Evolutionary conservation across 2,329 filamentous ascomycete genomes (phyloP).

Genomic region (Epichloe baconii): DNA sequence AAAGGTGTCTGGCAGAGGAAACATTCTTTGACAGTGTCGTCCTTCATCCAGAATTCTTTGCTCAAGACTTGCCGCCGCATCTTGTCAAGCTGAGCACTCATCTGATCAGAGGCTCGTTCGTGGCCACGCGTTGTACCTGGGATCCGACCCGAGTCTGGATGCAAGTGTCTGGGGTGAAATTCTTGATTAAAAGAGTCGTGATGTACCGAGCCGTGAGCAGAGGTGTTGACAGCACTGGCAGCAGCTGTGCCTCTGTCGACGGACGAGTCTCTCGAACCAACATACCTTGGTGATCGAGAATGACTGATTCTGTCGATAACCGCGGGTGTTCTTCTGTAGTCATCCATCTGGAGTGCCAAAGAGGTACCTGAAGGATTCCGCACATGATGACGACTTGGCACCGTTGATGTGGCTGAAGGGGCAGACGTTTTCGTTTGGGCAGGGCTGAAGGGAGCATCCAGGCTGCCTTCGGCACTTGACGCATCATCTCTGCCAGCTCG

Average conservation of each 20-base stretch:
- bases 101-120: conserved; percentile 43
- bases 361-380: conserved; percentile 22
- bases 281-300: conserved; percentile 27
- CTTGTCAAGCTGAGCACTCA: conserved; percentile 50
- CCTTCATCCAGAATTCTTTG: conserved; percentile 98
- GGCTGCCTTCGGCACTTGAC: conserved; percentile 30
- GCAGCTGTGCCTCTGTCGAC: conserved; percentile 43
- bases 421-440: conserved; percentile 18
- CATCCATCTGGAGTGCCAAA: conserved; percentile 23
- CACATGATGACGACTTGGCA: conserved; percentile 22
- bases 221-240: conserved; percentile 43
- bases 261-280: conserved; percentile 44
- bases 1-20: conserved; percentile 86
- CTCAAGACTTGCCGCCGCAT: conserved; percentile 80
- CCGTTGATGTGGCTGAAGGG: conserved; percentile 16
- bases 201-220: conserved; percentile 43
- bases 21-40: conserved; percentile 95
- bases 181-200: conserved; percentile 43
- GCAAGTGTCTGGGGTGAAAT: conserved; percentile 29
- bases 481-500: conserved; percentile 29
- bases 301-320: conserved; percentile 43
- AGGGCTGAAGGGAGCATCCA: conserved; percentile 32
- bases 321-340: conserved; percentile 31
- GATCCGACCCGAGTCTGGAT: conserved; percentile 35
- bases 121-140: conserved; percentile 40